Evolutionary conservation across 495 filamentous ascomycete species (phyloP).

Genomic region (Collariella sp.): DNA sequence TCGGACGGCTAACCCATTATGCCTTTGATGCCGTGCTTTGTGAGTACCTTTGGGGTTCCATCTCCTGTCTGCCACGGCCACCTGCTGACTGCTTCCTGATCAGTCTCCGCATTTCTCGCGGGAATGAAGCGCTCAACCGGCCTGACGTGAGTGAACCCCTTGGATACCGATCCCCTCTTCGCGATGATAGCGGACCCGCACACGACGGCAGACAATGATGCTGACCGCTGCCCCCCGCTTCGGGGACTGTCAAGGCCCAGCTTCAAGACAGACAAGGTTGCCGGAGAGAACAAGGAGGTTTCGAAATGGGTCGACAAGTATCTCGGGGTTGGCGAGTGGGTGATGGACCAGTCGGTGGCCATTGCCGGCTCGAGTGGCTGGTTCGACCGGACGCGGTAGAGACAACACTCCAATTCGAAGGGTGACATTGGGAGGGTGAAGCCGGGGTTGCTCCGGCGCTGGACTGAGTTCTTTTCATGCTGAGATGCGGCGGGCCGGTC

Average conservation of each 20-base stretch:
- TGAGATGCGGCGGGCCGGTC: neutral
- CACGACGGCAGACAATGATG: slow-evolving; percentile 1
- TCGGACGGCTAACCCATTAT: slow-evolving; percentile 88
- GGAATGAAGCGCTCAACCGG: slow-evolving; percentile 95
- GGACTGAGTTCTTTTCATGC: neutral
- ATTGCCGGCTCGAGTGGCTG: slow-evolving; percentile 76
- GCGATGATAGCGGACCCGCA: neutral
- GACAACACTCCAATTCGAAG: slow-evolving; percentile 32
- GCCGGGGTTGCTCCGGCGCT: neutral
- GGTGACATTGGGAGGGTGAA: slow-evolving; percentile 34
- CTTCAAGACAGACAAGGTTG: slow-evolving; percentile 75
- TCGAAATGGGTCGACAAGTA: slow-evolving; percentile 92
- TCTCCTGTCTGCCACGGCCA: neutral
- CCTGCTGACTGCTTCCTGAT: slow-evolving; percentile 19
- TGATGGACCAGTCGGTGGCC: slow-evolving; percentile 94
- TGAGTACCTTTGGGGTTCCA: slow-evolving; percentile 37
- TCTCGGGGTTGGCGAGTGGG: slow-evolving; percentile 91
- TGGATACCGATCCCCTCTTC: neutral
- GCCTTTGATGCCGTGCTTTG: slow-evolving; percentile 91
- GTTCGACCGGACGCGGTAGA: slow-evolving; percentile 81
- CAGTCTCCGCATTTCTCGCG: slow-evolving; percentile 91
- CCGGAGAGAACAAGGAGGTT: slow-evolving; percentile 70
- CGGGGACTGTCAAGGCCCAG: slow-evolving; percentile 57
- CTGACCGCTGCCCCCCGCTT: slow-evolving; percentile 20
- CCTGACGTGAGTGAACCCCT: slow-evolving; percentile 69